Evolutionary conservation across 2,329 filamentous ascomycete genomes (phyloP).

Genomic region (Domatiomyces globalis): DNA sequence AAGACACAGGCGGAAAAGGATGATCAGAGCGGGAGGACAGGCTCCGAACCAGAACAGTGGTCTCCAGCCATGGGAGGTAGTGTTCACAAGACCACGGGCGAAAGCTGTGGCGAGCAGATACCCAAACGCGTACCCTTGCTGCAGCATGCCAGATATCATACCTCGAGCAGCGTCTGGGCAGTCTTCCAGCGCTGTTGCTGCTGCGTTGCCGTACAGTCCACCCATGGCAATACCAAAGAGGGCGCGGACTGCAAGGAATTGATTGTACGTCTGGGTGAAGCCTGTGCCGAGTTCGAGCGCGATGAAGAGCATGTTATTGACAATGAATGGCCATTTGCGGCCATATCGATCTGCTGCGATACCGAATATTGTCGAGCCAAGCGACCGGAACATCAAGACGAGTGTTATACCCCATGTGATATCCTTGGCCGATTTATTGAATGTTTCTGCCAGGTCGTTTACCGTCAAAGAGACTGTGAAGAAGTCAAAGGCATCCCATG

Average conservation of each 20-base stretch:
- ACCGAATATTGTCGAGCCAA: constrained; percentile 46
- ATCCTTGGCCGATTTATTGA: constrained; percentile 40
- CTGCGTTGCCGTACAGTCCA: constrained; percentile 45
- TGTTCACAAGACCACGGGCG: constrained; percentile 40
- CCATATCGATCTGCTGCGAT: constrained; percentile 40
- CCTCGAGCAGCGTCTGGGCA: constrained; percentile 45
- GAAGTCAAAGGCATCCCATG: constrained; percentile 47
- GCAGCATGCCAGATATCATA: constrained; percentile 47
- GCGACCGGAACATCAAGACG: constrained; percentile 46
- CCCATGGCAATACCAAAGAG: constrained; percentile 50
- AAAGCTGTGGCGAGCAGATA: constrained; percentile 49
- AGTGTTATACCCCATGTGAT: constrained; percentile 48
- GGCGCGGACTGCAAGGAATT: constrained; percentile 45
- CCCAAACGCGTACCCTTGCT: constrained; percentile 50
- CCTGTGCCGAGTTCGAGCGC: constrained; percentile 46
- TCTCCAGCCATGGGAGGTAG: constrained; percentile 66
- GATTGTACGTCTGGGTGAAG: constrained; percentile 43
- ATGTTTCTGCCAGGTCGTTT: constrained; percentile 37
- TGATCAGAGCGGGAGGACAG: constrained; percentile 64
- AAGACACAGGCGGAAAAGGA: constrained; percentile 60
- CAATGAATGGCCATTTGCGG: constrained; percentile 45
- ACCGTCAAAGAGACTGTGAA: constrained; percentile 48
- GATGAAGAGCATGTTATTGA: constrained; percentile 49
- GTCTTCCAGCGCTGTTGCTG: constrained; percentile 49
- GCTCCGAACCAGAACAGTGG: constrained; percentile 85